These are phyloP conservation scores for Limonomyces culmigenus DNA, from an alignment of 1,284 basidiomycete genomes.

Conservation along the genomic window DNA sequence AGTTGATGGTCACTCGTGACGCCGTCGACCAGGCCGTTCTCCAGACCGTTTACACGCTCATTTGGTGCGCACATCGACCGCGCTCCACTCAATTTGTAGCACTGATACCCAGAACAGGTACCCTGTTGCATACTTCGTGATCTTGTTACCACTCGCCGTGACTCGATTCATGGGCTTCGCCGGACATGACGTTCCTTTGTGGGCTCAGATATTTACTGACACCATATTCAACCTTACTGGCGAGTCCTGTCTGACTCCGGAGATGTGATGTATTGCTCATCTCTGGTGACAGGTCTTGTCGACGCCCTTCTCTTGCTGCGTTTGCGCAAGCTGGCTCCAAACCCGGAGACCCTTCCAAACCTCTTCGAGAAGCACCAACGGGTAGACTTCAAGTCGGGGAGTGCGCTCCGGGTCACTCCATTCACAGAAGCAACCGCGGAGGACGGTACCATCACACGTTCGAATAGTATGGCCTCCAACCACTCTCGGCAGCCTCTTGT, in stretches of 20 bases:
- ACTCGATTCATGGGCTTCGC: constrained; percentile 18
- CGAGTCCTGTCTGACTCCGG: too few relatives aligned
- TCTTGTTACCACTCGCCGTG: constrained; percentile 19
- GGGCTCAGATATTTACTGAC: constrained; percentile 17
- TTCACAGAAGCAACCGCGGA: too few relatives aligned
- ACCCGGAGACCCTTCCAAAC: constrained; percentile 11
- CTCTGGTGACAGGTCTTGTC: constrained; percentile 12
- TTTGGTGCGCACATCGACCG: constrained; percentile 14
- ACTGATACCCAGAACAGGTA: background rate
- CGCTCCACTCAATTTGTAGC: background rate
- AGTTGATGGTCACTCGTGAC: constrained; percentile 18
- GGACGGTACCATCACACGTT: too few relatives aligned
- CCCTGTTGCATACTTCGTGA: constrained; percentile 18
- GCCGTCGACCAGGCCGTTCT: constrained; percentile 18
- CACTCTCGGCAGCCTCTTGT: too few relatives aligned
- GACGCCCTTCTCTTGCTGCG: constrained; percentile 16
- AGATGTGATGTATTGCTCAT: too few relatives aligned
- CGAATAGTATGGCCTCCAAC: too few relatives aligned
- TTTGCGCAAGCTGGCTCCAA: constrained; percentile 15
- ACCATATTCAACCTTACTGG: constrained; percentile 21
- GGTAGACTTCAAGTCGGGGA: constrained; percentile 11
- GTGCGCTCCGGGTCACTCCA: too few relatives aligned
- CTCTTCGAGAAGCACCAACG: constrained; percentile 13
- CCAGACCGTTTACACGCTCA: constrained; percentile 15
- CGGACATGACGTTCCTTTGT: constrained; percentile 13